A percentile compares a stretch with the other conserved stretches of the same genome.
phyloP scores from a whole-genome alignment of 257 asterid genomes.

The Ajuga chamaepitys region DNA sequence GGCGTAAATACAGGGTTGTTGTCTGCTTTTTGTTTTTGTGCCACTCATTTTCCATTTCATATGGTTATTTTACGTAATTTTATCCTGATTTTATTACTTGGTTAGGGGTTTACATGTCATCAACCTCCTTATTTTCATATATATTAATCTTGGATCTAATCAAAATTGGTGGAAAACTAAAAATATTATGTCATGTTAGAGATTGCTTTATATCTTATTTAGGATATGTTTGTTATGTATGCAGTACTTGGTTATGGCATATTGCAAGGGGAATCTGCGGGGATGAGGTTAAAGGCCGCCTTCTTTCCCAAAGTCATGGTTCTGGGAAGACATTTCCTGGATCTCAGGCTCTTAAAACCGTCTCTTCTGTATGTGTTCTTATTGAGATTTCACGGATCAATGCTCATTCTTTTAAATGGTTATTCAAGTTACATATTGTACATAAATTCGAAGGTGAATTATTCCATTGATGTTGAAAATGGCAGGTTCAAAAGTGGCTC shows the following conservation, averaged over 20 bases:
- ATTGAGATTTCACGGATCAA: not conserved
- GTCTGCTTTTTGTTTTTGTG: constrained; percentile 13
- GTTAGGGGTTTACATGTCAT: not conserved
- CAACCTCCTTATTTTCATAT: not conserved
- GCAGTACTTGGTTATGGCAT: constrained; percentile 93
- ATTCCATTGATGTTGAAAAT: constrained; percentile 10
- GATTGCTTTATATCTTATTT: not conserved
- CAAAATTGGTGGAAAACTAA: not conserved
- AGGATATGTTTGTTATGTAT: constrained; percentile 10
- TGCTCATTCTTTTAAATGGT: constrained; percentile 1
- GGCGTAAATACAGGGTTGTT: constrained; percentile 91
- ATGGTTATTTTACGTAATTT: not conserved
- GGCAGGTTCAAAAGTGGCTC: constrained; percentile 89
- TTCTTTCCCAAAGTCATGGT: constrained; percentile 96
- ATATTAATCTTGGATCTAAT: not conserved
- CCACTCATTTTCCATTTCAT: not conserved
- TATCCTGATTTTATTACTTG: not conserved
- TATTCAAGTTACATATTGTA: not conserved
- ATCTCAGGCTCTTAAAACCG: constrained; percentile 64
- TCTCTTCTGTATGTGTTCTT: constrained; percentile 40
- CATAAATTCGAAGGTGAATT: not conserved
- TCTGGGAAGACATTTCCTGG: constrained; percentile 98
- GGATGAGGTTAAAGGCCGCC: constrained; percentile 91
- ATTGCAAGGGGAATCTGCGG: constrained; percentile 83
- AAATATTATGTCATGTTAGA: not conserved